A percentile compares a stretch with the other conserved stretches of the same genome.
phyloP scores from a whole-genome alignment of 345 rosid genomes.

The Erysimum cheiranthoides region DNA sequence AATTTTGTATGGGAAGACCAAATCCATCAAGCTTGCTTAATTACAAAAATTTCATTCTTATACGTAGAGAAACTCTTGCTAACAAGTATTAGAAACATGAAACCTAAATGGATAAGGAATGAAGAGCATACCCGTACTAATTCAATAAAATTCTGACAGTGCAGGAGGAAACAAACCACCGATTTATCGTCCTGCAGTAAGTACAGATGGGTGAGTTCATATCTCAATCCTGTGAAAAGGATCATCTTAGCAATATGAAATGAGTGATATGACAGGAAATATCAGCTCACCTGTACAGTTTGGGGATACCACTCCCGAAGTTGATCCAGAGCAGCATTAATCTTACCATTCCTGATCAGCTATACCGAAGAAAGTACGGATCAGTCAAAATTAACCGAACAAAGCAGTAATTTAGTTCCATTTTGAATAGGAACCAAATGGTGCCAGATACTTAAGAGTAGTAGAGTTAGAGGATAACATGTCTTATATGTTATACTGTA shows the following conservation, averaged over 20 bases:
- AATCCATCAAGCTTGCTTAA: slow-evolving; percentile 22
- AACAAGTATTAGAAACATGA: background rate
- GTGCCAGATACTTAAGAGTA: background rate
- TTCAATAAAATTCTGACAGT: slow-evolving; percentile 90
- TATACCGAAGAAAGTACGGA: slow-evolving; percentile 45
- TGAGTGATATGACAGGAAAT: slow-evolving; percentile 5
- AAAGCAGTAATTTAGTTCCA: slow-evolving; percentile 4
- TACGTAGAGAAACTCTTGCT: background rate
- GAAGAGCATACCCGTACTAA: slow-evolving; percentile 73
- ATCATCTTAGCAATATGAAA: slow-evolving; percentile 7
- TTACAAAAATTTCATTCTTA: background rate
- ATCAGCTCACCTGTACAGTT: slow-evolving; percentile 69
- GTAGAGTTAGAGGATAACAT: slow-evolving; percentile 3
- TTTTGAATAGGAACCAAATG: slow-evolving; percentile 22
- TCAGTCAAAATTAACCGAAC: slow-evolving; percentile 33
- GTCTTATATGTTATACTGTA: slow-evolving; percentile 1
- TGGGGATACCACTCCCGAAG: slow-evolving; percentile 88
- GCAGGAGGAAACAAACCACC: slow-evolving; percentile 81
- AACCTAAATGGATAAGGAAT: slow-evolving; percentile 26
- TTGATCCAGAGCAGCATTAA: slow-evolving; percentile 67
- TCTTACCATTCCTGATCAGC: slow-evolving; percentile 86
- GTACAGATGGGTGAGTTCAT: slow-evolving; percentile 29
- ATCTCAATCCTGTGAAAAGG: slow-evolving; percentile 31
- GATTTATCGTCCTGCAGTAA: slow-evolving; percentile 86
- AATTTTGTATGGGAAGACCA: slow-evolving; percentile 12